Percentiles rank a stretch among this genome's conserved stretches.
Evolutionary conservation across 2,329 filamentous ascomycete genomes (phyloP).

Genomic region (Gnomoniopsis smithogilvyi): DNA sequence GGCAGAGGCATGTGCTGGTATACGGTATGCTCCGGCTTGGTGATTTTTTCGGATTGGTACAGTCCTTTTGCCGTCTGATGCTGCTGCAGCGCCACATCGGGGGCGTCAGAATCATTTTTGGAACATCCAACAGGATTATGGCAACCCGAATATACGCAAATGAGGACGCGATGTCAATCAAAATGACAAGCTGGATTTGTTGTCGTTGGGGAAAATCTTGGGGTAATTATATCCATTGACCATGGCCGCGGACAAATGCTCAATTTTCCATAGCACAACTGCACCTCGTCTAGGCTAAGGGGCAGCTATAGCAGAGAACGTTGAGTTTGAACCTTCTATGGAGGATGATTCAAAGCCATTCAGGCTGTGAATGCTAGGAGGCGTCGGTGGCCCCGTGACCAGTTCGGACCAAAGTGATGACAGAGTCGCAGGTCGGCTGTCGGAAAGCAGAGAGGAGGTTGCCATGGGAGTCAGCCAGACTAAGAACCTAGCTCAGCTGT

Average conservation of each 20-base stretch:
- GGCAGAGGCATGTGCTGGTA: too few relatives aligned
- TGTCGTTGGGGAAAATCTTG: neutral
- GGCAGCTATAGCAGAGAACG: neutral
- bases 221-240: neutral
- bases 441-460: neutral
- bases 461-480: neutral
- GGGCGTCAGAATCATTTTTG: neutral
- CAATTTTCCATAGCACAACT: neutral
- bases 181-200: neutral
- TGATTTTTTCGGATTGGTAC: neutral
- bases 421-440: neutral
- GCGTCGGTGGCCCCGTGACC: neutral
- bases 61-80: neutral
- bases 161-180: neutral
- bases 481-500: too few relatives aligned
- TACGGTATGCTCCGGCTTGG: neutral
- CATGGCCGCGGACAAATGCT: neutral
- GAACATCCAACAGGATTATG: neutral
- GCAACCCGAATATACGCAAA: neutral
- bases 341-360: neutral
- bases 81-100: neutral
- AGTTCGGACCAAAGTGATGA: conserved; percentile 1
- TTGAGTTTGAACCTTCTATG: neutral
- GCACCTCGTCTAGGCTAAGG: neutral
- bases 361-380: neutral